phyloP scores from a whole-genome alignment of 2,329 filamentous ascomycete species.

The Ophiostoma ips region DNA sequence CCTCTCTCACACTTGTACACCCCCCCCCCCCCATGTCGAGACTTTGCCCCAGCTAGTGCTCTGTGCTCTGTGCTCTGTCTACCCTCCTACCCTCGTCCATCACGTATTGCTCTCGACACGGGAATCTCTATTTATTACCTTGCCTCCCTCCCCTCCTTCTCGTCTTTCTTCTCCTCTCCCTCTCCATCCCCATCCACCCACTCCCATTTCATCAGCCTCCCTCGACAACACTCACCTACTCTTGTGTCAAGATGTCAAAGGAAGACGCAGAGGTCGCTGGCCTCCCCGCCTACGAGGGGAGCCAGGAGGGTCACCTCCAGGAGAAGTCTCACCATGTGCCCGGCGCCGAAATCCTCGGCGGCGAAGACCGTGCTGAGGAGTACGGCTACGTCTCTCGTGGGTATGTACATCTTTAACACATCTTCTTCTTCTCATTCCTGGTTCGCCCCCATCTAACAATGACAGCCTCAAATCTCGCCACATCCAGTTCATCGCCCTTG shows the following conservation, averaged over 20 bases:
- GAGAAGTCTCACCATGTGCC: slow-evolving; percentile 7
- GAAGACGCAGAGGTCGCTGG: slow-evolving; percentile 8
- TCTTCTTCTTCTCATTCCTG: neutral
- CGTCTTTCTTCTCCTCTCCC: neutral
- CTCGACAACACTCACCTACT: neutral
- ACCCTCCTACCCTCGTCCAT: too few relatives aligned
- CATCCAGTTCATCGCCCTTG: slow-evolving; percentile 33
- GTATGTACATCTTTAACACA: neutral
- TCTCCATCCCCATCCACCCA: neutral
- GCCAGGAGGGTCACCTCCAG: neutral
- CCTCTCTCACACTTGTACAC: too few relatives aligned
- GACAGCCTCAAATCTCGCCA: slow-evolving; percentile 27
- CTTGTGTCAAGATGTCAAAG: slow-evolving; percentile 9
- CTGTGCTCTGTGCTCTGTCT: too few relatives aligned
- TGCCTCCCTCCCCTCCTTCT: neutral
- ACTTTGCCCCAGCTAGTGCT: neutral
- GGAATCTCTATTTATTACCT: neutral
- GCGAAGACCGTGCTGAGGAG: slow-evolving; percentile 8
- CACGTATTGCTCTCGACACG: too few relatives aligned
- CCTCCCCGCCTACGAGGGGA: slow-evolving; percentile 8
- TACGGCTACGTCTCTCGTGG: slow-evolving; percentile 13
- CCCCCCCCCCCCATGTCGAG: too few relatives aligned
- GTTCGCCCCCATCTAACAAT: neutral
- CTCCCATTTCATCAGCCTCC: neutral
- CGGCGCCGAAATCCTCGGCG: slow-evolving; percentile 7